Evolutionary conservation across 306 rosid genomes (phyloP).

Genomic region (Vigna hirtella): DNA sequence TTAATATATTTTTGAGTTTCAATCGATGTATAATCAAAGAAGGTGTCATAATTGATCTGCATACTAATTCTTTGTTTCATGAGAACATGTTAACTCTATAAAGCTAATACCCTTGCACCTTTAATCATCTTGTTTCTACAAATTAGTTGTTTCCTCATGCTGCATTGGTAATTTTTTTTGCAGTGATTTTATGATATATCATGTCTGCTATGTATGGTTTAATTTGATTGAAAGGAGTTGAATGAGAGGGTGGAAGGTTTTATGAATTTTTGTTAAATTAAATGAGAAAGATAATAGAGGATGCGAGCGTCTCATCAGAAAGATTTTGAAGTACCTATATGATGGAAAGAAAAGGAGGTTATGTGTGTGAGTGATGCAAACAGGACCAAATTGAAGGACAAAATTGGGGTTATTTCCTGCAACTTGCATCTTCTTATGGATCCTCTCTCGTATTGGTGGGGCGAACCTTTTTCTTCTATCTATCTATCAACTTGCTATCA

Average conservation of each 20-base stretch:
- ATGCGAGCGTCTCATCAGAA: background rate
- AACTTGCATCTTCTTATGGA: slow-evolving; percentile 19
- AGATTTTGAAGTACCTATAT: background rate
- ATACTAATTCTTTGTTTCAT: background rate
- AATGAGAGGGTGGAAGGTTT: background rate
- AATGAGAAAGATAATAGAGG: background rate
- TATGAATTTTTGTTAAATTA: background rate
- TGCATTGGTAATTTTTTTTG: no score
- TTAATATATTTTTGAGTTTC: background rate
- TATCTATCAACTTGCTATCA: slow-evolving; percentile 28
- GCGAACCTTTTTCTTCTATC: slow-evolving; percentile 26
- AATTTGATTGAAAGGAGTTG: background rate
- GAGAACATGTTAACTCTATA: no score
- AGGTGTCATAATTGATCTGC: background rate
- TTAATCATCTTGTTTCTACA: no score
- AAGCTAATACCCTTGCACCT: no score
- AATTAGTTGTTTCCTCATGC: no score
- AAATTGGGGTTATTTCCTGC: background rate
- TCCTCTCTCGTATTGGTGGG: slow-evolving; percentile 15
- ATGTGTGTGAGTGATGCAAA: background rate
- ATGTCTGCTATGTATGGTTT: background rate
- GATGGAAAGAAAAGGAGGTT: background rate
- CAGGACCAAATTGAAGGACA: slow-evolving; percentile 19
- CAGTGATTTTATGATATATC: background rate
- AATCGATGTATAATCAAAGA: background rate